phyloP scores from a whole-genome alignment of 2,329 filamentous ascomycete genomes.

The Didymella keratinophila region DNA sequence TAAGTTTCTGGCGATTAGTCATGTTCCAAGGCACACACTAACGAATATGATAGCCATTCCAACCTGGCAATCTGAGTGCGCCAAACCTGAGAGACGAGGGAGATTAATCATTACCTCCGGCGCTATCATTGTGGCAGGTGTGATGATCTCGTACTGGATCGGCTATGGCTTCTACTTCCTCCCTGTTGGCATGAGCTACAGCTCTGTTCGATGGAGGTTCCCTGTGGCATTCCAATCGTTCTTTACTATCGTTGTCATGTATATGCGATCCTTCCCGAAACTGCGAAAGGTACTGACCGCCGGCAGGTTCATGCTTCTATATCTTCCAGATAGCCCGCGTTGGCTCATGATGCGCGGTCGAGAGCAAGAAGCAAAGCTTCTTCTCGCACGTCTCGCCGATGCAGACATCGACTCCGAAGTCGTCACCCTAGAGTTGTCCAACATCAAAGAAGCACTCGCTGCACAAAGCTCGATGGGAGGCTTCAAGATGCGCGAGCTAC shows the following conservation, averaged over 20 bases:
- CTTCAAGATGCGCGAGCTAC: constrained; percentile 59
- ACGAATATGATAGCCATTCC: constrained; percentile 47
- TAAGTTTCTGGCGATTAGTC: constrained; percentile 32
- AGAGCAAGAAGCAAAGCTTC: constrained; percentile 53
- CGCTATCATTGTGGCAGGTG: constrained; percentile 54
- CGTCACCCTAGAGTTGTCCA: constrained; percentile 44
- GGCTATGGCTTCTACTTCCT: constrained; percentile 59
- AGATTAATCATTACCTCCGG: constrained; percentile 58
- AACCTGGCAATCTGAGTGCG: constrained; percentile 57
- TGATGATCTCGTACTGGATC: constrained; percentile 54
- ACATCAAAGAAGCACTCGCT: constrained; percentile 46
- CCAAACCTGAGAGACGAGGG: constrained; percentile 55
- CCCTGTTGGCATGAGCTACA: constrained; percentile 37
- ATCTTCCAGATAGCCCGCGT: constrained; percentile 53
- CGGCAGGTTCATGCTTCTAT: constrained; percentile 54
- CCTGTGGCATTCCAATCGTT: constrained; percentile 63
- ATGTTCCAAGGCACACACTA: constrained; percentile 3
- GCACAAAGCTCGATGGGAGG: constrained; percentile 55
- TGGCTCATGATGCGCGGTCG: constrained; percentile 62
- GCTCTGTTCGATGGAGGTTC: constrained; percentile 53
- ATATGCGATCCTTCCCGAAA: background rate
- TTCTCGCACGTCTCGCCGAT: constrained; percentile 48
- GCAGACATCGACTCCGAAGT: constrained; percentile 48
- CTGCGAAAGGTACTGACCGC: background rate
- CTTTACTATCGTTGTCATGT: background rate